Evolutionary conservation across 257 asterid genomes (phyloP), one percentile per base, ranked within the genome.

Genomic region (Solanum pimpinellifolium): DNA sequence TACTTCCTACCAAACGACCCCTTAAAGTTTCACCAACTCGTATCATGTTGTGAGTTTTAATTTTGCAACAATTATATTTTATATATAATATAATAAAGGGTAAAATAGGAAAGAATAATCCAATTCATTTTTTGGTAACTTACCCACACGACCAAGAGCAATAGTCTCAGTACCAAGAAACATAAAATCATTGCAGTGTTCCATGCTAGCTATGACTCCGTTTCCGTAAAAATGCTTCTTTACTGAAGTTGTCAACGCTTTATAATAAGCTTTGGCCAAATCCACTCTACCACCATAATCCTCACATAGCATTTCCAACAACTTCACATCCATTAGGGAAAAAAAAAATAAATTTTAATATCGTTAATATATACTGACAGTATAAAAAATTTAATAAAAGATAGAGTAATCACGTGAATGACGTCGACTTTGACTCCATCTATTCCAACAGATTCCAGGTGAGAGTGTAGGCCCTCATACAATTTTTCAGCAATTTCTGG

Each of bases 181-280:
- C 99, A 96, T 95, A 90, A 96, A 96, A 90, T 96, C 99, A 21
- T 96, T 96, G 92, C 99, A 96, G 49, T 96, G 99, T 88, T 96
- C 99, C 99, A 96, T 96, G 89, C 99, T 96, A 5, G 99, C 99
- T 74, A 96, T 96, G 16, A 96, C 99, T 11, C 99, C 98, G 62
- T 96, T 96, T 12, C 99, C 99, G 80, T 96, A 95, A 94, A 96
- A 95, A 88, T 96, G 99, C 1, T 93, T 95, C 86, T 77, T 93
- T 14, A 96, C 96, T 0, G 99, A 96, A 14, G 92, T 59, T 8
- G 96, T 75, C 68, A 96, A 77, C 0, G 99, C 99, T 86, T 91
- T 91, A 93, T 90, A 96, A 86, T 96, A 96, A 25, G 97, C 98
- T 73, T 96, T 96, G 0, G 98, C 99, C 70, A 96, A 89, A 84